Evolutionary conservation across 2,329 filamentous ascomycete genomes (phyloP).

Genomic region (Amauroascus niger): DNA sequence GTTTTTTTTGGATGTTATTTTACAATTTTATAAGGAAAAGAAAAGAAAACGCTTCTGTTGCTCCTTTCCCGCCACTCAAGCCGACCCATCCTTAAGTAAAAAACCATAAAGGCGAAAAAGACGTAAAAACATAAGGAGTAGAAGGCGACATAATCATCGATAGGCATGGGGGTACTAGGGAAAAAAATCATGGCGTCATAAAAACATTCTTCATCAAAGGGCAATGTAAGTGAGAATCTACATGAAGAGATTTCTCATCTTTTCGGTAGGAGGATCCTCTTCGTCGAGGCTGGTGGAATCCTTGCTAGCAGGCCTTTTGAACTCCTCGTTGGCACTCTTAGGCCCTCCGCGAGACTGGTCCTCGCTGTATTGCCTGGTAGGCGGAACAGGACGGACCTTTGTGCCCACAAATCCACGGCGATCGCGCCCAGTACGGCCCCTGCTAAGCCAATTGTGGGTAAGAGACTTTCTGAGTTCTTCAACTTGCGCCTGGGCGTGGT

Average conservation of each 20-base stretch:
- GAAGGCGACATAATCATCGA: not conserved
- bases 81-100: not conserved
- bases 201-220: not conserved
- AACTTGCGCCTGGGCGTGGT: slow-evolving; percentile 67
- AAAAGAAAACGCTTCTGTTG: not conserved
- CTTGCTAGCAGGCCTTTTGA: slow-evolving; percentile 1
- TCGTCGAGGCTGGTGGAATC: slow-evolving; percentile 6
- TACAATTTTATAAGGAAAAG: not conserved
- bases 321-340: not conserved
- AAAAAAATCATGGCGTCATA: not conserved
- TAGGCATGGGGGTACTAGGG: not conserved
- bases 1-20: not conserved
- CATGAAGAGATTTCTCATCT: not conserved
- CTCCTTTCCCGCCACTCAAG: not conserved
- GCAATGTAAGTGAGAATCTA: not conserved
- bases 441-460: slow-evolving; percentile 93
- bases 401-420: slow-evolving; percentile 78
- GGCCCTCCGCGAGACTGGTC: not conserved
- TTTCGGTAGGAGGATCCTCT: not conserved
- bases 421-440: slow-evolving; percentile 81
- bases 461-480: slow-evolving; percentile 75
- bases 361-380: slow-evolving; percentile 2
- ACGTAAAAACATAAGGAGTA: not conserved
- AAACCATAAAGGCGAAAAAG: not conserved
- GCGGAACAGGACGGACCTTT: slow-evolving; percentile 33